Evolutionary conservation across 495 filamentous ascomycete genomes (phyloP).

Genomic region (Elaphomyces granulatus): DNA sequence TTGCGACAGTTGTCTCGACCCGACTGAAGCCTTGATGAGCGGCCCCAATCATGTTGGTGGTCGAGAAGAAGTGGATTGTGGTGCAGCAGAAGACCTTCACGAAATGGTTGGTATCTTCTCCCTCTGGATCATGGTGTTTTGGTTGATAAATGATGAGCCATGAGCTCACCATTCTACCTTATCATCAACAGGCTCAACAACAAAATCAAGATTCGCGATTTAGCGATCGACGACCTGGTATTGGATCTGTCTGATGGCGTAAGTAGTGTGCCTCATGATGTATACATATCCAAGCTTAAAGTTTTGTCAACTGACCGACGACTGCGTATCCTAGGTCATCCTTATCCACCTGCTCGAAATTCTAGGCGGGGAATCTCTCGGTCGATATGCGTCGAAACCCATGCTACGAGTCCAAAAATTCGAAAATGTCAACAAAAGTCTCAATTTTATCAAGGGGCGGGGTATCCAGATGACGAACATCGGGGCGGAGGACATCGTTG

Average conservation of each 20-base stretch:
- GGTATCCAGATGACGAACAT: conserved; percentile 97
- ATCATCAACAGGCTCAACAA: conserved; percentile 67
- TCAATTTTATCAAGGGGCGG: conserved; percentile 81
- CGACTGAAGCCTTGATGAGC: no score
- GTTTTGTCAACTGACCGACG: not conserved
- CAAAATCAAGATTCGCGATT: conserved; percentile 62
- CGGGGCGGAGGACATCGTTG: conserved; percentile 94
- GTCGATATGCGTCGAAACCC: conserved; percentile 88
- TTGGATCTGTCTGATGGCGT: conserved; percentile 87
- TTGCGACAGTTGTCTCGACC: no score
- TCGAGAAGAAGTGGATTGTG: conserved; percentile 85
- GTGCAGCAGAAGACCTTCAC: conserved; percentile 99
- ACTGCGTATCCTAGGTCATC: conserved; percentile 45
- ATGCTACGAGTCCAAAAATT: conserved; percentile 94
- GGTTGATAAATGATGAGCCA: no score
- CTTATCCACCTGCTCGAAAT: conserved; percentile 96
- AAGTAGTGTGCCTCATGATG: no score
- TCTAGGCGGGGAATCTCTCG: conserved; percentile 81
- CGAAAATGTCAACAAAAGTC: conserved; percentile 93
- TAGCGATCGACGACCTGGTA: conserved; percentile 71
- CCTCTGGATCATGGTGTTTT: conserved; percentile 1
- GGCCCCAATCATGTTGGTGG: conserved; percentile 40
- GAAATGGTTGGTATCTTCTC: conserved; percentile 55
- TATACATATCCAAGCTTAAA: no score
- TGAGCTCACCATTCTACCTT: not conserved